phyloP scores from a whole-genome alignment of 371 early-diverging fungal species.

The Smittium mucronatum region DNA sequence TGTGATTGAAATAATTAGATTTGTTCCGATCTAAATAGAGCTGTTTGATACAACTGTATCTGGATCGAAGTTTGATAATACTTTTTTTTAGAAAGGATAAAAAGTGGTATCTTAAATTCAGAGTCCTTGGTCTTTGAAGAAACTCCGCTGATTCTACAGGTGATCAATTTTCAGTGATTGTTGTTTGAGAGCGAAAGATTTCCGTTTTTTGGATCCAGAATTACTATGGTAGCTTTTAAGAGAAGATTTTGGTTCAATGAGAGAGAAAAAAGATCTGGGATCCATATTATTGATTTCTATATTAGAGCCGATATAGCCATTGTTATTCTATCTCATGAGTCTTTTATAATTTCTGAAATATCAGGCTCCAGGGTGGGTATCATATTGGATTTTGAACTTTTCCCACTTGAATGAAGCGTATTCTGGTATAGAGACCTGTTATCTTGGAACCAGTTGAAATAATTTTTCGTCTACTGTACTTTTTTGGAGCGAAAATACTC shows the following conservation, averaged over 20 bases:
- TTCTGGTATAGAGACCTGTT: neutral
- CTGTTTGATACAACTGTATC: neutral
- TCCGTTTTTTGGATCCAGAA: neutral
- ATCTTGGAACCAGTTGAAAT: neutral
- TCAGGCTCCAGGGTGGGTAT: neutral
- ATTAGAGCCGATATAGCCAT: neutral
- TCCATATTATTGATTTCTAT: neutral
- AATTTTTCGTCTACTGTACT: neutral
- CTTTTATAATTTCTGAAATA: neutral
- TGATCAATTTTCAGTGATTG: neutral
- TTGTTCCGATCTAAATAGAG: neutral
- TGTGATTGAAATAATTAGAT: neutral
- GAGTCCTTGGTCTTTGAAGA: neutral
- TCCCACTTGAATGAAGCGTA: neutral
- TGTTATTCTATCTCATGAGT: neutral
- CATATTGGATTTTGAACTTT: neutral
- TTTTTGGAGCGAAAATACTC: neutral
- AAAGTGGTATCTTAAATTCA: neutral
- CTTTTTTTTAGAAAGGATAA: neutral
- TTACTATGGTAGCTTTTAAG: neutral
- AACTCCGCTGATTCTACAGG: neutral
- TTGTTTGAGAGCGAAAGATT: neutral
- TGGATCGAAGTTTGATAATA: too few relatives aligned
- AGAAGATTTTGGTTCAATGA: neutral
- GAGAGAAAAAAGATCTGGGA: neutral